Conservation (phyloP, 2,329 filamentous ascomycete species). For the Fusarium fracticaudum region DNA sequence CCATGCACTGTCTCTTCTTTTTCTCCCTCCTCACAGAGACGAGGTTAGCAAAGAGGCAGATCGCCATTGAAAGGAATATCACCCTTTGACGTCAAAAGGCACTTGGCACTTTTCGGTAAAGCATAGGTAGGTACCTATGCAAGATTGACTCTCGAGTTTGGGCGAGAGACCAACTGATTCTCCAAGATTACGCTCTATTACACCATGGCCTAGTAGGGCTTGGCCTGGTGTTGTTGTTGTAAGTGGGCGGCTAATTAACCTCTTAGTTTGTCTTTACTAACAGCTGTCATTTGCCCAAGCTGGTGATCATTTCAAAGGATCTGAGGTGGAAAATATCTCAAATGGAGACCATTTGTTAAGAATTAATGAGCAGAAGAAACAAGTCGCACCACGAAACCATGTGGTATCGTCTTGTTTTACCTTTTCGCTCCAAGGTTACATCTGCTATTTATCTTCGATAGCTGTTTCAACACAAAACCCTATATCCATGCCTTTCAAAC, state of each 20-base stretch:
- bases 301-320: conserved; percentile 13
- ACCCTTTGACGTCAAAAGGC: conserved; percentile 14
- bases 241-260: conserved; percentile 25
- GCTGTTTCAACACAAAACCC: conserved; percentile 14
- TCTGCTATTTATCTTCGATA: not conserved
- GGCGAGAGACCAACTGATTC: not conserved
- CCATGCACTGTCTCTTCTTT: not conserved
- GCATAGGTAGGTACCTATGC: not conserved
- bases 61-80: not conserved
- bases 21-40: not conserved
- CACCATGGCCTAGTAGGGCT: conserved; percentile 7
- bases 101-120: not conserved
- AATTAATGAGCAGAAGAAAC: not conserved
- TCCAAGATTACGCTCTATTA: conserved; percentile 24
- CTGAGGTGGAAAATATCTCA: conserved; percentile 7
- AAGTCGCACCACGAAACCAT: not conserved
- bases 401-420: not conserved
- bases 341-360: not conserved
- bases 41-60: not conserved
- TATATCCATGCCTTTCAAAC: conserved; percentile 5
- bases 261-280: conserved; percentile 4
- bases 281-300: conserved; percentile 23
- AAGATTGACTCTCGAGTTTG: not conserved
- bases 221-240: not conserved
- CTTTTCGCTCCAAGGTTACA: not conserved